Conservation (phyloP, 257 asterid genomes). For the Solanum commersonii region DNA sequence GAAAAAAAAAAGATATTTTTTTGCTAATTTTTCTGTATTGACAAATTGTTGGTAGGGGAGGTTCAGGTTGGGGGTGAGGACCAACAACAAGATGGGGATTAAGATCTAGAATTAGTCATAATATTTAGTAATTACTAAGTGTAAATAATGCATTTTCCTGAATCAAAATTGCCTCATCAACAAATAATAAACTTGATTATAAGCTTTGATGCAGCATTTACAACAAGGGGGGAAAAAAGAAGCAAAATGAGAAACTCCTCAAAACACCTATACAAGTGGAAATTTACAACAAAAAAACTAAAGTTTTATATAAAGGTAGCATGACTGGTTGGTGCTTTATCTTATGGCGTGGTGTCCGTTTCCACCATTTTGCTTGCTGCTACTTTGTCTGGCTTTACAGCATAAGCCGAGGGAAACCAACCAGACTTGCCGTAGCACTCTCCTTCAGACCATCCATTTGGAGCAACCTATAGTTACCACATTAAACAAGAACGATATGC, state of each 20-base stretch:
- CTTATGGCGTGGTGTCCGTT: constrained; percentile 5
- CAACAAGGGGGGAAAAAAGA: background rate
- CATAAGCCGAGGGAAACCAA: constrained; percentile 96
- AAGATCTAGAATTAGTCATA: background rate
- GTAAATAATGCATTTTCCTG: background rate
- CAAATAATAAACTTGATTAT: background rate
- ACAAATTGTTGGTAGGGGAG: background rate
- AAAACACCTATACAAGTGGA: background rate
- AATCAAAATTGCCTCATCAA: background rate
- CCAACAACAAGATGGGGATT: background rate
- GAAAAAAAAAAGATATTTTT: no score
- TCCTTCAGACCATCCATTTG: constrained; percentile 97
- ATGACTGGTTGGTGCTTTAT: background rate
- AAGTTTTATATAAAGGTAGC: background rate
- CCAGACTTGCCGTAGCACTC: constrained; percentile 82
- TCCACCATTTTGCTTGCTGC: constrained; percentile 25
- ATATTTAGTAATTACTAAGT: background rate
- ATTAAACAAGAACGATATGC: background rate
- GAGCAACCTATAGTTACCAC: constrained; percentile 33
- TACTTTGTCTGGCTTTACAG: constrained; percentile 30
- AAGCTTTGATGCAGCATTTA: background rate
- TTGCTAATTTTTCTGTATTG: background rate
- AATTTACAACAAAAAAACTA: background rate
- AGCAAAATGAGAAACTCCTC: background rate
- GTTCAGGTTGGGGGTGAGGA: background rate